Evolutionary conservation across 257 asterid species (phyloP), one percentile per base, ranked within the genome.

Genomic region (Solanum virginianum): DNA sequence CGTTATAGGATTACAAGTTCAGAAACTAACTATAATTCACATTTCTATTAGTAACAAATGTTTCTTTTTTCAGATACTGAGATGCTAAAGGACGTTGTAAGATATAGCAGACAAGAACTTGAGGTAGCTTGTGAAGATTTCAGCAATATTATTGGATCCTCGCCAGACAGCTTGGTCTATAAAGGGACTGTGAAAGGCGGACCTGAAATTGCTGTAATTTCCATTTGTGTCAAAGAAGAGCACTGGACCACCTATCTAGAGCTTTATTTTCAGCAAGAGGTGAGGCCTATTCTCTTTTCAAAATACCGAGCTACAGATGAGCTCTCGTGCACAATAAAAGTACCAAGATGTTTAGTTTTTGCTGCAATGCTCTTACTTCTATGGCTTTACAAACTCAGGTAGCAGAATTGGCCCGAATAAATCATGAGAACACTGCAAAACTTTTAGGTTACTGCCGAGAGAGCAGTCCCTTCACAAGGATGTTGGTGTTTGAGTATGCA

Each of bases 51-150:
- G 41, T 69, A 60, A 51, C 69, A 29, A 36, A 83, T 79, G n/a
- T 26, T 47, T 51, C 55, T 53, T 39, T 32, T 54, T 14, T 83
- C 92, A 95, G 99, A 97, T 91, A 85, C 97, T 7, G 96, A 92
- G 80, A 88, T 91, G 83, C 85, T 97, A 86, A 95, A 92, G 89
- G 90, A 92, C 53, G 93, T 95, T 10, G 79, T 47, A 80, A 90
- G 91, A 87, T 95, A 91, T 87, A 94, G 90, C 92, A 86, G 98
- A 87, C 96, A 92, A 87, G 99, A 95, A 85, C 99, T 97, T 10
- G 99, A 95, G 91, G 90, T 92, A 72, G 99, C 99, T 53, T 97
- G 99, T 87, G 99, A 97, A 92, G 99, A 95, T 91, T 97, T 97
- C 89, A 97, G 99, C 92, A 97, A 97, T 88, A 97, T 97, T 77